Evolutionary conservation across 306 rosid genomes (phyloP).

Genomic region (Prinsepia uniflora): DNA sequence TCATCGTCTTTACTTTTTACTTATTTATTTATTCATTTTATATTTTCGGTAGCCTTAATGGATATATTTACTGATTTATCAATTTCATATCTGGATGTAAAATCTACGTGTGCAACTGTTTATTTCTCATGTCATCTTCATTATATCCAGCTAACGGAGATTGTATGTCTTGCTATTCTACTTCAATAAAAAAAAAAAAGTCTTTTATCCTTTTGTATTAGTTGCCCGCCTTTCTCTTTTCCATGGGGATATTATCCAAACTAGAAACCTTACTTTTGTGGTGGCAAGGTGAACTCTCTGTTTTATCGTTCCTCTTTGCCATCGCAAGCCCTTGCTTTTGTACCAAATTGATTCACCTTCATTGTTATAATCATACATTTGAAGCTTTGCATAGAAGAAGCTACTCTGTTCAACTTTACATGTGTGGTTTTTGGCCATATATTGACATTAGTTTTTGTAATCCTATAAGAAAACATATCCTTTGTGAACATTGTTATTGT

Average conservation of each 20-base stretch:
- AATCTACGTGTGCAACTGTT: background rate
- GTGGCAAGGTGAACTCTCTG: constrained; percentile 13
- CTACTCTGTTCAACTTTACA: background rate
- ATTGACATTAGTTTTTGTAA: background rate
- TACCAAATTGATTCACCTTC: constrained; percentile 13
- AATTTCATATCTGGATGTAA: background rate
- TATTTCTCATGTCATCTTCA: background rate
- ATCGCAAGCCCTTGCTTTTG: background rate
- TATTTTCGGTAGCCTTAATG: background rate
- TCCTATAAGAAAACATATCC: background rate
- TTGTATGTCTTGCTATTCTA: background rate
- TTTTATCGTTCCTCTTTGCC: background rate
- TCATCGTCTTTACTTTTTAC: background rate
- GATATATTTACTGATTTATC: constrained; percentile 6
- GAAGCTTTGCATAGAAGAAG: background rate
- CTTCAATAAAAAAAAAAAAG: background rate
- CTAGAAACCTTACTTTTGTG: constrained; percentile 7
- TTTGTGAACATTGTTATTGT: background rate
- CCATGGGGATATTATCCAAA: constrained; percentile 13
- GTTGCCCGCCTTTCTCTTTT: constrained; percentile 16
- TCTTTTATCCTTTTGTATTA: background rate
- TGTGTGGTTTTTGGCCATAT: background rate
- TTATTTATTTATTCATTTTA: background rate
- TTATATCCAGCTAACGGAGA: background rate
- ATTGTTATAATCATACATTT: background rate